phyloP scores from a whole-genome alignment of 1,284 basidiomycete species.

The Fomitopsis pinicola region DNA sequence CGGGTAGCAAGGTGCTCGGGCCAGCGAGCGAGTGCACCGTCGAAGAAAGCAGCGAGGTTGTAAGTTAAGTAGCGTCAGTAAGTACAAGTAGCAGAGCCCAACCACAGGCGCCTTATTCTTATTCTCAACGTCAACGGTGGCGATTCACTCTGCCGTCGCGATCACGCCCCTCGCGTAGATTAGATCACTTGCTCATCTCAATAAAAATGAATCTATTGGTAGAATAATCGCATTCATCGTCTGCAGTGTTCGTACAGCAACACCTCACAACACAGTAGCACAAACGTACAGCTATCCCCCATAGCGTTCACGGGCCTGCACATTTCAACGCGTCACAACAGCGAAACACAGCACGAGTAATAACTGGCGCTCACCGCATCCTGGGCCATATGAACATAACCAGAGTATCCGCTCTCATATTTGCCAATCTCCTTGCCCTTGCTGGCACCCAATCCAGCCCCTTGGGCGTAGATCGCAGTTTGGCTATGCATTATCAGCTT shows the following conservation, averaged over 20 bases:
- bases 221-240: neutral
- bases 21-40: neutral
- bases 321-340: neutral
- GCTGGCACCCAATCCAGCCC: slow-evolving; percentile 83
- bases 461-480: slow-evolving; percentile 81
- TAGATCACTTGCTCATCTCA: neutral
- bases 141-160: neutral
- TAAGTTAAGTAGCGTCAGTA: neutral
- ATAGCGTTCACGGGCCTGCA: slow-evolving; percentile 29
- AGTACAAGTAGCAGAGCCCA: neutral
- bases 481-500: slow-evolving; percentile 36
- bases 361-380: slow-evolving; percentile 40
- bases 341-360: neutral
- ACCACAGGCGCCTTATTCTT: neutral
- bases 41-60: neutral
- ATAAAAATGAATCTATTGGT: neutral
- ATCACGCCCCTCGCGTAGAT: neutral
- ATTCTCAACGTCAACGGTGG: neutral
- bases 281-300: slow-evolving; percentile 14
- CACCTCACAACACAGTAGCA: too few species aligned
- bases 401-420: slow-evolving; percentile 65
- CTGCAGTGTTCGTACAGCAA: neutral
- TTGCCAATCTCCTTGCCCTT: slow-evolving; percentile 83
- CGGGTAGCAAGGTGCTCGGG: neutral
- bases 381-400: slow-evolving; percentile 73